Evolutionary conservation across 192 early-diverging fungal genomes (phyloP), one percentile per base, ranked within the genome.

Genomic region (Podila minutissima): DNA sequence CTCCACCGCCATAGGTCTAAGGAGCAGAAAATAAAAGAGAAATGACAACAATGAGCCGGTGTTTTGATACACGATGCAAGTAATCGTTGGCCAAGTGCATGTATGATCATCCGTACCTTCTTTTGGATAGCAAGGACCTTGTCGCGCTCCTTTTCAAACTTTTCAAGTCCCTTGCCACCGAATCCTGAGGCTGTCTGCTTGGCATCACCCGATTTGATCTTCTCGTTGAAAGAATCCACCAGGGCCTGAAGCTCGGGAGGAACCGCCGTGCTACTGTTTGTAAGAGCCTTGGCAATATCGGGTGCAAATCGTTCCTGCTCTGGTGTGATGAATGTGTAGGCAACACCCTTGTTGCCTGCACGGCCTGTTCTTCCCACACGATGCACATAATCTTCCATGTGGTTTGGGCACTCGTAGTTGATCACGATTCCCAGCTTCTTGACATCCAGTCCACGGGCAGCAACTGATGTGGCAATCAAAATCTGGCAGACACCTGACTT

Each of bases 351-450:
- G 83, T 98, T 96, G 60, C 98, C 98, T 0, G 98, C 98, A 57
- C 98, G 93, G 38, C 98, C 98, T 0, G 98, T 99, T 48, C 98
- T 89, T 8, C 98, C 98, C 20, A 98, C 96, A 53, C 98, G 96
- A 83, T 99, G 98, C 3, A 99, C 96, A 83, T 99, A 96, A 63
- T 99, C 98, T 70, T 99, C 98, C 90, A 97, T 94, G 64, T 99
- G 96, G 84, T 97, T 96, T 11, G 98, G 98, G 58, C 95, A 94
- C 69, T 99, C 98, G 70, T 94, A 99, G 82, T 99, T 99, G 60
- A 98, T 87, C 8, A 99, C 98, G 29, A 96, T 83, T 58, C 94
- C 97, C 2, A 98, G 84, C 15, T 96, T 91, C 68, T 97, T 97
- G 15, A 98, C 97, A 75, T 98, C 98, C 55, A 99, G 74, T 11